Percentiles rank a stretch among this genome's conserved stretches.
Evolutionary conservation across 306 rosid genomes (phyloP).

Genomic region (Lathyrus tuberosus): DNA sequence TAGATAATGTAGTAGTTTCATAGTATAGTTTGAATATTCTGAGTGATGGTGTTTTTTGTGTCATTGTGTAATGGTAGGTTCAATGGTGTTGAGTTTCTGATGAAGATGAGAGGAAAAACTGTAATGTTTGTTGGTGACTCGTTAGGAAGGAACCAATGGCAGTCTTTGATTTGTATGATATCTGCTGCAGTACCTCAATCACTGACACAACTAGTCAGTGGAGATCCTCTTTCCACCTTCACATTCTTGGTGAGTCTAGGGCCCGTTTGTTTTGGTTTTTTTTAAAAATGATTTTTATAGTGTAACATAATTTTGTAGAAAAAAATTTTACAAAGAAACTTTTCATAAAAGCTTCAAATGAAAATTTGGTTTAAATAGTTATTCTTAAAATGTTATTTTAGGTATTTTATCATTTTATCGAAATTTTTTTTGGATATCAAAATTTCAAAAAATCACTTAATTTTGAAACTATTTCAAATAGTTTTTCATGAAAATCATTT

Average conservation of each 20-base stretch:
- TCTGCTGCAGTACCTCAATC: conserved; percentile 59
- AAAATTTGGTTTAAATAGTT: too few species aligned
- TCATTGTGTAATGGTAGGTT: conserved; percentile 68
- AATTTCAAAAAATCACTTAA: too few species aligned
- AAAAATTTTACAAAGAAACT: too few species aligned
- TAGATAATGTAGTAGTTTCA: conserved; percentile 9
- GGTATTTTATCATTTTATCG: too few species aligned
- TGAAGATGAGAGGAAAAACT: conserved; percentile 75
- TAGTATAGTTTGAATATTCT: background rate
- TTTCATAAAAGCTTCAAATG: too few species aligned
- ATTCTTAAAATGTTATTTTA: too few species aligned
- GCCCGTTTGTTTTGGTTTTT: too few species aligned
- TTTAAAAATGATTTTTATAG: too few species aligned
- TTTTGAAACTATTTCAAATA: too few species aligned
- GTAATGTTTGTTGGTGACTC: conserved; percentile 95
- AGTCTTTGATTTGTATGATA: conserved; percentile 84
- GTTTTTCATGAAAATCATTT: too few species aligned
- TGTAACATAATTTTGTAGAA: too few species aligned
- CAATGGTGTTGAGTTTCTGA: conserved; percentile 77
- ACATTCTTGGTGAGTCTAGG: conserved; percentile 76
- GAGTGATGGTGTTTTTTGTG: conserved; percentile 38
- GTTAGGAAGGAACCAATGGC: conserved; percentile 91
- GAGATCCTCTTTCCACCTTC: conserved; percentile 84
- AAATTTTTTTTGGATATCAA: too few species aligned
- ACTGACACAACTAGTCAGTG: conserved; percentile 63